These are phyloP conservation scores for Mycena galopus DNA, from an alignment of 768 basidiomycete genomes.

Conservation along the genomic window DNA sequence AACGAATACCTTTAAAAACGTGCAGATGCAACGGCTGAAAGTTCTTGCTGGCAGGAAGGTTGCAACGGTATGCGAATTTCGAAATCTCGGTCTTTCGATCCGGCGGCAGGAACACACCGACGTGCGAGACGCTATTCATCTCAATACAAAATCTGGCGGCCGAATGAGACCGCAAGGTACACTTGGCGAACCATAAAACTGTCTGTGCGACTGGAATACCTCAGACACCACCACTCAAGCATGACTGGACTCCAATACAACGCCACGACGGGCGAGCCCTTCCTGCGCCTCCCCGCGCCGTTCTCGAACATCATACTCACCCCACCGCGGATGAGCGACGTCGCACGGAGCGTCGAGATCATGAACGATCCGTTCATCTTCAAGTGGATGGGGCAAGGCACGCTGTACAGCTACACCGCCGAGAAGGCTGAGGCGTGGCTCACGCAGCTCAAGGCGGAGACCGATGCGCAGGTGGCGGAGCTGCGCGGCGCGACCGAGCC, in stretches of 20 bases:
- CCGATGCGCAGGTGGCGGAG: conserved; percentile 14
- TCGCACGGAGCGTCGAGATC: conserved; percentile 37
- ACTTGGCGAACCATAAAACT: no score
- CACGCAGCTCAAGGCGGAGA: conserved; percentile 18
- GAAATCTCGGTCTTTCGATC: no score
- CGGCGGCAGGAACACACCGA: no score
- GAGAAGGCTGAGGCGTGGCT: conserved; percentile 29
- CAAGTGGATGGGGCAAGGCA: conserved; percentile 25
- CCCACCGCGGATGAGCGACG: conserved; percentile 61
- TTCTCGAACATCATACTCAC: conserved; percentile 63
- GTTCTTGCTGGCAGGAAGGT: no score
- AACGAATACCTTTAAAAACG: no score
- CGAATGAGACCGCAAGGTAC: no score
- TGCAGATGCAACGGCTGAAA: no score
- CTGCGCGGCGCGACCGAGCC: neutral
- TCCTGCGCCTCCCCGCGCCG: conserved; percentile 62
- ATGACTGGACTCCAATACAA: conserved; percentile 46
- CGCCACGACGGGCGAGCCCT: conserved; percentile 59
- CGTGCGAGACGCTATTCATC: no score
- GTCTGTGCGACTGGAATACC: no score
- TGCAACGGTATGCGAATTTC: no score
- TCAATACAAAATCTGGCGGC: no score
- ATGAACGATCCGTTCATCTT: conserved; percentile 15
- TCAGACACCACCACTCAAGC: neutral
- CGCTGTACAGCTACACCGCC: neutral